A percentile compares a stretch with the other conserved stretches of the same genome.
Conservation (phyloP, 1,284 basidiomycete genomes). For the Tremellales sp. region DNA sequence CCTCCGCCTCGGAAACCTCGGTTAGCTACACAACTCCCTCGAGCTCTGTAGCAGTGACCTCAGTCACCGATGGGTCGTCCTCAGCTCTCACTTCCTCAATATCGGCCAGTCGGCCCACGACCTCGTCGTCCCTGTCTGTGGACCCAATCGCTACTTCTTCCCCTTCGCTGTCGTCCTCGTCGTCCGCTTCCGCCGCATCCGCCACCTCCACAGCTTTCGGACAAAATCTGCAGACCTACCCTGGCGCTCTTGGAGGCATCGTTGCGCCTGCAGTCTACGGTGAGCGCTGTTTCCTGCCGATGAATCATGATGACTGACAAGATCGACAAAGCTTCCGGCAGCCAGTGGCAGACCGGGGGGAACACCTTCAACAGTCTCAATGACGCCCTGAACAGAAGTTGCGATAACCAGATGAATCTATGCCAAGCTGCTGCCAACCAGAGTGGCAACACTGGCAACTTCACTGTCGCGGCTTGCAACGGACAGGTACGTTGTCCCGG, state of each 20-base stretch:
- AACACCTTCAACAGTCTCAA: conserved; percentile 24
- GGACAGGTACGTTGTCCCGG: conserved; percentile 14
- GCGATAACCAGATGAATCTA: conserved; percentile 27
- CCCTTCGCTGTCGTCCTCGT: neutral
- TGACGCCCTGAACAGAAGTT: conserved; percentile 24
- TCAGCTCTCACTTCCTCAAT: neutral
- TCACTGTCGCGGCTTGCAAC: conserved; percentile 26
- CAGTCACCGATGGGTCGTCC: neutral
- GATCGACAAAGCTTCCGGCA: conserved; percentile 4
- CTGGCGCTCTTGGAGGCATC: conserved; percentile 26
- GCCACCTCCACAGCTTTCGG: too few relatives aligned
- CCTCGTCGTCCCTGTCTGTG: neutral
- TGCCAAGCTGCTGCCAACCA: conserved; percentile 25
- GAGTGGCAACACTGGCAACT: conserved; percentile 22
- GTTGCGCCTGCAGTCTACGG: conserved; percentile 23
- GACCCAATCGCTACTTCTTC: conserved; percentile 5
- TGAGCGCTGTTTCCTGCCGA: conserved; percentile 1
- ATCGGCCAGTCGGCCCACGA: neutral
- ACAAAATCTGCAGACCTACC: conserved; percentile 28
- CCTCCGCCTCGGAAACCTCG: conserved; percentile 1
- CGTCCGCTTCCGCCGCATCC: conserved; percentile 6
- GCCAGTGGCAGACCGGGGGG: conserved; percentile 7
- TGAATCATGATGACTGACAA: neutral
- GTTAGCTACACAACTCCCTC: neutral
- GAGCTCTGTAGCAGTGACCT: neutral